phyloP scores from a whole-genome alignment of 257 asterid genomes.

The Anisodus acutangulus region DNA sequence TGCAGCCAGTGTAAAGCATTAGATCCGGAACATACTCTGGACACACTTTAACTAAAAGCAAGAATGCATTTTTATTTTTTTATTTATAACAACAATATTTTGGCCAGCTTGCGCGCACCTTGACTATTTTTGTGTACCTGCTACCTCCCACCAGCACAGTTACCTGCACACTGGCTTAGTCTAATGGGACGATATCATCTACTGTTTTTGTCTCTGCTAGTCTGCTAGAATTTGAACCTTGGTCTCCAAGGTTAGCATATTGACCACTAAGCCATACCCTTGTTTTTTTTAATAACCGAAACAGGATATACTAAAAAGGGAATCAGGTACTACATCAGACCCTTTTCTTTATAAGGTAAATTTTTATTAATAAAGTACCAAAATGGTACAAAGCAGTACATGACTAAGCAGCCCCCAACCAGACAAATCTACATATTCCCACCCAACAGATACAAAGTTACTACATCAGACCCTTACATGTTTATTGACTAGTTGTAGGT shows the following conservation, averaged over 20 bases:
- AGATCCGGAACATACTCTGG: background rate
- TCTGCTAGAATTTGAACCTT: background rate
- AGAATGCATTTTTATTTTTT: background rate
- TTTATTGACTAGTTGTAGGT: conserved; percentile 22
- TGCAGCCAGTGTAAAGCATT: background rate
- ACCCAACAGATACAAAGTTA: background rate
- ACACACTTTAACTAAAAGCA: conserved; percentile 20
- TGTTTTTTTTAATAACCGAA: background rate
- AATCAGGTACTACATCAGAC: background rate
- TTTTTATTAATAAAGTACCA: too few species aligned
- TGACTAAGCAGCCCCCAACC: too few species aligned
- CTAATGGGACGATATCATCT: background rate
- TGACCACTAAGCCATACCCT: conserved; percentile 6
- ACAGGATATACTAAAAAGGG: background rate
- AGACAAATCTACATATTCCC: too few species aligned
- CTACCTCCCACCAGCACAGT: conserved; percentile 5
- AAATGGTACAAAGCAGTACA: too few species aligned
- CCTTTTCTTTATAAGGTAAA: too few species aligned
- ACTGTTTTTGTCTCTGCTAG: conserved; percentile 16
- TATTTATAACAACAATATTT: background rate
- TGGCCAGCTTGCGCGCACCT: conserved; percentile 7
- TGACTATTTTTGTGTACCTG: background rate
- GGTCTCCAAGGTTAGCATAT: background rate
- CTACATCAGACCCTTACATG: conserved; percentile 12
- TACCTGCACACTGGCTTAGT: background rate